Percentiles rank a stretch among this genome's conserved stretches.
These are phyloP conservation scores for Castanea crenata DNA, from an alignment of 306 rosid species.

Conservation along the genomic window DNA sequence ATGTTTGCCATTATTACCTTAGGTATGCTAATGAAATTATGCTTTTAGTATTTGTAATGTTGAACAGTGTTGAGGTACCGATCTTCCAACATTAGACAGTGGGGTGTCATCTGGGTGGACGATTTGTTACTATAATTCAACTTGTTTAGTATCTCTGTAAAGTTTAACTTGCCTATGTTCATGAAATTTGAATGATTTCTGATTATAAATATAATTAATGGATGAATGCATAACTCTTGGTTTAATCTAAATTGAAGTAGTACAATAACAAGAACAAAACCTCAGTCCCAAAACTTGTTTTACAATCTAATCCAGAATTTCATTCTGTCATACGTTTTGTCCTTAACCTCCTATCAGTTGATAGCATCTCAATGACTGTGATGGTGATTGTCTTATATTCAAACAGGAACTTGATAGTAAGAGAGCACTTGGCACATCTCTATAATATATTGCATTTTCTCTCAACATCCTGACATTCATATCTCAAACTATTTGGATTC, in stretches of 20 bases:
- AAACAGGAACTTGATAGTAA: neutral
- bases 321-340: neutral
- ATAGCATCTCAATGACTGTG: neutral
- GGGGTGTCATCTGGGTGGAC: neutral
- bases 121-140: conserved; percentile 3
- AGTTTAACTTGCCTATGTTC: neutral
- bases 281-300: no score
- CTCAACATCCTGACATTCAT: neutral
- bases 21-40: conserved; percentile 46
- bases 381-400: neutral
- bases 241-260: neutral
- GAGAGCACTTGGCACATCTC: neutral
- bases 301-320: neutral
- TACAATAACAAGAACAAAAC: no score
- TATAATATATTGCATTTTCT: neutral
- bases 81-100: conserved; percentile 5
- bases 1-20: conserved; percentile 79
- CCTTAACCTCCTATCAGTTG: neutral
- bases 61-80: conserved; percentile 5
- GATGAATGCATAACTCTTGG: neutral
- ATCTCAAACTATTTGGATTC: neutral
- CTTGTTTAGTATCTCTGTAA: neutral
- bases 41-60: conserved; percentile 3
- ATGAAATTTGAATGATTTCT: neutral
- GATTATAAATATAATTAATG: neutral